Evolutionary conservation across 2,329 filamentous ascomycete species (phyloP), one percentile per base, ranked within the genome.

Genomic region (Nemania bipapillata): DNA sequence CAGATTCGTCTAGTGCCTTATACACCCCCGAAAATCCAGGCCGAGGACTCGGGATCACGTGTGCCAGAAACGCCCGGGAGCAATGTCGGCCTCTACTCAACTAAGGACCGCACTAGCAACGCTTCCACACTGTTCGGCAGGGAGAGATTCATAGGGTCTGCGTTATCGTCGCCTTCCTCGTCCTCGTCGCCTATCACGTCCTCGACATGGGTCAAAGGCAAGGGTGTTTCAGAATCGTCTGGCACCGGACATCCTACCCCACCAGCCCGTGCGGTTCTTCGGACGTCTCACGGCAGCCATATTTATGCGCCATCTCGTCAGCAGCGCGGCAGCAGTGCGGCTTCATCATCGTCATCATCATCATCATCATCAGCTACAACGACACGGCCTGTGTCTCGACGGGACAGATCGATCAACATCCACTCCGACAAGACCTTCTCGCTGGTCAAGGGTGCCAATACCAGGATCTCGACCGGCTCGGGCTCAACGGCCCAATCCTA

Each of bases 401-500:
- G 82, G 66, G 79, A 79, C 61, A 84, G 83, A 69, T 75, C 83
- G 32, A 83, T 89, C 66, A 83, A 82, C 61, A 79, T 89, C 30
- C 82, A 88, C 72, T 77, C 86, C 5, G 85, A 89, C 77, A 87
- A 87, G 78, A 89, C 87, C 4, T 89, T 89, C 73, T 87, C 86
- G 17, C 77, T 84, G 28, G 75, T 80, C 30, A 80, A 78, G 50
- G 69, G 75, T 49, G 69, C 74, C 70, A 60, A 73, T 64, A 42
- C 65, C 54, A 65, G 75, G 68, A 50, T 66, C 62, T 77, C 74
- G 37, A 73, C 75, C 64, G 74, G 71, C 59, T 76, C 75, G 42
- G 73, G 64, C 60, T 75, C 76, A n/a, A 83, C 70, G 78, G 77
- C 76, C 74, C 83, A 76, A 70, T 85, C 85, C 9, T 79, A 81